Base-by-base conservation (phyloP, 2,329 filamentous ascomycete genomes). In the Fusarium devonianum region DNA sequence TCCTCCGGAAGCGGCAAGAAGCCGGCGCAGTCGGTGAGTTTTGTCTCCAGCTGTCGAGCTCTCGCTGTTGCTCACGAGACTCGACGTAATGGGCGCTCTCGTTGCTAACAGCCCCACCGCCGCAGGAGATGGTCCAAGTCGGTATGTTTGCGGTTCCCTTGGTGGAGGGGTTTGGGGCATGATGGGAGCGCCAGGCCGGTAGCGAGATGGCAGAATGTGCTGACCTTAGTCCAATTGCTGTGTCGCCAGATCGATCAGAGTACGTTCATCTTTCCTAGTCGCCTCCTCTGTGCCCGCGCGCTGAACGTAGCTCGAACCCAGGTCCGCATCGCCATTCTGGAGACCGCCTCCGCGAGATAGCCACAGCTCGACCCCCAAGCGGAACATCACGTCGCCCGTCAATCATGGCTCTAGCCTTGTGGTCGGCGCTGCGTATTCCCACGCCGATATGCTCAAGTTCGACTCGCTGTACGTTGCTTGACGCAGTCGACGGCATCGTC, bases 41-140 rank as follows among this genome's bases (percentile, higher is more conserved):
- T 36, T 57, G 36, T 37, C 45, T 53, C 50, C 48, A 45, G 50
- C 19, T 22, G 43, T 54, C 26, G 39, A 53, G 49, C 60, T 47
- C 49, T 48, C 34, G 47, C 40, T 36, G 26, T 37, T 49, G 43
- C 49, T 57, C 59, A 56, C 57, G 43, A 56, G 62, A 62, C 54
- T 57, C 57, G 54, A 58, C 51, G 49, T 62, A 56, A 56, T 61
- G 50, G 58, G 45, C 37, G 53, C 49, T 49, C 43, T 50, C 61
- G 58, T 58, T 66, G 62, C 69, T 74, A 63, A 73, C 69, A 62
- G 62, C 70, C 69, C 69, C 66, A 67, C 70, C 64, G 72, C 66
- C 76, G 69, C 79, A 97, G 91, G 94, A 99, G 82, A 99, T 99
- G 94, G 90, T 97, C 65, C 93, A 99, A 88, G 92, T 99, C 80